Evolutionary conservation across 306 rosid genomes (phyloP), one percentile per base, ranked within the genome.

Genomic region (Medicago lupulina): DNA sequence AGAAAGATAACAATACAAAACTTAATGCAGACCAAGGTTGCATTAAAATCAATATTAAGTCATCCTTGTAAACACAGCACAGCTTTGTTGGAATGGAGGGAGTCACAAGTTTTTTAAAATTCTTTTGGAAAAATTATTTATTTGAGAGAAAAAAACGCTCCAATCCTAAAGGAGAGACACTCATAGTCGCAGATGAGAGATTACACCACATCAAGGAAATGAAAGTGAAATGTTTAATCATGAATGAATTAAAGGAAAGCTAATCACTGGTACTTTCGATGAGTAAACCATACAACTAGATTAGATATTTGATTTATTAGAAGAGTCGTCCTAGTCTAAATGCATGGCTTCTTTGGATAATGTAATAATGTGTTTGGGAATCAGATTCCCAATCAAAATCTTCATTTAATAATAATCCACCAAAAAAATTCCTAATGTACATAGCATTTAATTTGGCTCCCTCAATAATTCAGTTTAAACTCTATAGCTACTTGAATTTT

Each of bases 21-120:
- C 23, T 21, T 21, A 55, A 41, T 40, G 43, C 50, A 39, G 76
- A 55, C n/a, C 77, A 73, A 59, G 59, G 57, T 44, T 59, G 44
- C 40, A 49, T 23, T 44, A 44, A n/a, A 58, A 41, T 55, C 65
- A 38, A 55, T 40, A 39, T 54, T 71, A 39, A 72, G 55, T 19
- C 40, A 72, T 38, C 65, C 41, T 55, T 39, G 40, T 16, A 55
- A 71, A 15, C 43, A 25, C 19, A 21, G 21, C 21, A 46, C 5
- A 69, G 43, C 58, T 46, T 47, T 68, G 58, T 25, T 46, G 59
- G 5, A 23, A 25, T 4, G 28, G 36, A 39, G 57, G 19, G 50
- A 16, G 15, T 39, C 49, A 3, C 23, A 38, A 65, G 18, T 43
- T 69, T 25, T 21, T 47, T 14, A 15, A 47, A n/a, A 9, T 9